phyloP scores from a whole-genome alignment of 2,329 filamentous ascomycete genomes.

The Ophiostoma sp. region DNA sequence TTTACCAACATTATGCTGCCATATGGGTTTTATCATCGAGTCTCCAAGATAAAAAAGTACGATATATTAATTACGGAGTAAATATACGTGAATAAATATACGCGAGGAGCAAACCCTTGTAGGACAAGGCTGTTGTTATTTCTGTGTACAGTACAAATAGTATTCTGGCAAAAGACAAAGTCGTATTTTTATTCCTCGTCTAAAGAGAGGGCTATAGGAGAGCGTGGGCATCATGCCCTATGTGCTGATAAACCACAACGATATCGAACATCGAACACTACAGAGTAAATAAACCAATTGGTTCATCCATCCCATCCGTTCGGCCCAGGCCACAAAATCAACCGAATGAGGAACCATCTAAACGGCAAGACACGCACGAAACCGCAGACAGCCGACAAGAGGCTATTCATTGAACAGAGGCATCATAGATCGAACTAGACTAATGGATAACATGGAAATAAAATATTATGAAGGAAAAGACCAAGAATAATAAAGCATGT shows the following conservation, averaged over 20 bases:
- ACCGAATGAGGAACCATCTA: not conserved
- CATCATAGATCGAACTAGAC: not conserved
- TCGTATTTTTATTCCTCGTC: not conserved
- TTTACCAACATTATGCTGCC: not conserved
- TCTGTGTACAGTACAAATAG: not conserved
- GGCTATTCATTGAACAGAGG: not conserved
- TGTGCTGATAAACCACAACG: conserved; percentile 5
- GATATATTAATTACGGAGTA: not conserved
- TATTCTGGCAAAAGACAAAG: not conserved
- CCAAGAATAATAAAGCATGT: not conserved
- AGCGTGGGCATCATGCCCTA: conserved; percentile 24
- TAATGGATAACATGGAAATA: not conserved
- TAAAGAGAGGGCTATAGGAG: conserved; percentile 6
- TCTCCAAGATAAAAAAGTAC: not conserved
- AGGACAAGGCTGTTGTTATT: not conserved
- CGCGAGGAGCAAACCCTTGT: not conserved
- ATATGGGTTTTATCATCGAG: not conserved
- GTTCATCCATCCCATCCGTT: not conserved
- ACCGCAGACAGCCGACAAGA: not conserved
- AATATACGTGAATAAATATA: not conserved
- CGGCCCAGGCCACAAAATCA: not conserved
- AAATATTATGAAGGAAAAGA: not conserved
- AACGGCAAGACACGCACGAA: not conserved
- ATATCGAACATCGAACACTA: not conserved
- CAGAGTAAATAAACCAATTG: not conserved